These are phyloP conservation scores for Moesziomyces parantarcticus DNA, from an alignment of 1,284 basidiomycete species.

Conservation along the genomic window DNA sequence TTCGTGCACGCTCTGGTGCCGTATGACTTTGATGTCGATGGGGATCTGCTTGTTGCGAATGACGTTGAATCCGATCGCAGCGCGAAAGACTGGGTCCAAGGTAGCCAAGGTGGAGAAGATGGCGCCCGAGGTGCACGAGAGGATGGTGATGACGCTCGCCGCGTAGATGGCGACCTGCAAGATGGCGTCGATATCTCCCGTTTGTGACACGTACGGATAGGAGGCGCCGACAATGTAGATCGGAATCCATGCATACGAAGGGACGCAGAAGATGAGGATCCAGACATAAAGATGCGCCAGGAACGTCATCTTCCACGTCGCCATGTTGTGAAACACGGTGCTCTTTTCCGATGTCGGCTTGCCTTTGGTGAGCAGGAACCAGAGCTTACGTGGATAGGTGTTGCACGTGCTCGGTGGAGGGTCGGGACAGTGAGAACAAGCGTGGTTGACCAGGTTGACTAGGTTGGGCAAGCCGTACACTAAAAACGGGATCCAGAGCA, in stretches of 20 bases:
- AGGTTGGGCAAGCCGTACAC: conserved; percentile 8
- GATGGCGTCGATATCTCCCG: background rate
- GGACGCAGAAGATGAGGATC: background rate
- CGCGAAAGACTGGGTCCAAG: conserved; percentile 12
- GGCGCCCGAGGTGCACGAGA: background rate
- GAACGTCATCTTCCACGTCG: conserved; percentile 16
- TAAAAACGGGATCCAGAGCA: background rate
- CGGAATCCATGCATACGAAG: background rate
- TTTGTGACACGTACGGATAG: background rate
- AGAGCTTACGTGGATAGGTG: background rate
- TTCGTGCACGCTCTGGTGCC: too few species aligned
- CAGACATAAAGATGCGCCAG: conserved; percentile 5
- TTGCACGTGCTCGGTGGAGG: background rate
- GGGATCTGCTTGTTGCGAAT: background rate
- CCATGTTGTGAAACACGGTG: background rate
- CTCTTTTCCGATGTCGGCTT: background rate
- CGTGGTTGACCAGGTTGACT: conserved; percentile 4
- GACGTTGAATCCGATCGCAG: conserved; percentile 9
- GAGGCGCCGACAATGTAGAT: conserved; percentile 1
- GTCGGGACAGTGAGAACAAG: background rate
- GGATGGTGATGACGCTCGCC: conserved; percentile 1
- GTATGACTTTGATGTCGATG: conserved; percentile 2
- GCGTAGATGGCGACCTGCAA: background rate
- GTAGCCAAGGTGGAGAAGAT: conserved; percentile 7
- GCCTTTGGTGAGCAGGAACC: conserved; percentile 3